These are phyloP conservation scores for Puccinia novopanici DNA, from an alignment of 1,284 basidiomycete genomes.

Conservation along the genomic window DNA sequence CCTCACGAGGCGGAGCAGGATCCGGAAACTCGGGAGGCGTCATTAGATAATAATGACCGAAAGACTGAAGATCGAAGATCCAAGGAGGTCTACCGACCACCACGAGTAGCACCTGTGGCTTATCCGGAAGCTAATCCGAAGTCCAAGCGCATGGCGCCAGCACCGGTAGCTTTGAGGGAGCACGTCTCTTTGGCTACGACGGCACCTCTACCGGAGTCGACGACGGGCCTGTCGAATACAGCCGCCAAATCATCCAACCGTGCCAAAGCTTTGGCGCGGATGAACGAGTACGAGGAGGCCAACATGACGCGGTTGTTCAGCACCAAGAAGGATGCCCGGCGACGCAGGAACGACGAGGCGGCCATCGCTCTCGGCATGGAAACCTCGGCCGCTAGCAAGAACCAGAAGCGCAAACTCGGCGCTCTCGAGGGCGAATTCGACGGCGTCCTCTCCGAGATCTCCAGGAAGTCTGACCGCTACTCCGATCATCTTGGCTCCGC, in stretches of 20 bases:
- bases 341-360: constrained; percentile 81
- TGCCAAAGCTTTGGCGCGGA: constrained; percentile 74
- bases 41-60: background rate
- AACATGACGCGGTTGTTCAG: constrained; percentile 90
- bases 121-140: constrained; percentile 68
- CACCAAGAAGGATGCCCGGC: constrained; percentile 81
- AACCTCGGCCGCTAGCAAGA: constrained; percentile 47
- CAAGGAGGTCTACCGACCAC: constrained; percentile 75
- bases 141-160: constrained; percentile 8
- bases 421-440: constrained; percentile 47
- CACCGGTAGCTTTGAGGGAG: constrained; percentile 66
- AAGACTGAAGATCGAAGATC: constrained; percentile 1
- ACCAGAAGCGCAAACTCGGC: constrained; percentile 26
- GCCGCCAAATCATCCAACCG: constrained; percentile 64
- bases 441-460: constrained; percentile 33
- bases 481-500: constrained; percentile 24
- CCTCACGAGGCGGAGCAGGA: background rate
- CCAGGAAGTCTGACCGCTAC: constrained; percentile 12
- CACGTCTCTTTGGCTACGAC: background rate
- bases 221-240: constrained; percentile 19
- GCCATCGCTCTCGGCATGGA: constrained; percentile 79
- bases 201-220: constrained; percentile 34
- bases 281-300: constrained; percentile 91
- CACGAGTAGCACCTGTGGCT: constrained; percentile 86
- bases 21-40: background rate